phyloP scores from a whole-genome alignment of 495 filamentous ascomycete genomes.

The Xylaria venustula region DNA sequence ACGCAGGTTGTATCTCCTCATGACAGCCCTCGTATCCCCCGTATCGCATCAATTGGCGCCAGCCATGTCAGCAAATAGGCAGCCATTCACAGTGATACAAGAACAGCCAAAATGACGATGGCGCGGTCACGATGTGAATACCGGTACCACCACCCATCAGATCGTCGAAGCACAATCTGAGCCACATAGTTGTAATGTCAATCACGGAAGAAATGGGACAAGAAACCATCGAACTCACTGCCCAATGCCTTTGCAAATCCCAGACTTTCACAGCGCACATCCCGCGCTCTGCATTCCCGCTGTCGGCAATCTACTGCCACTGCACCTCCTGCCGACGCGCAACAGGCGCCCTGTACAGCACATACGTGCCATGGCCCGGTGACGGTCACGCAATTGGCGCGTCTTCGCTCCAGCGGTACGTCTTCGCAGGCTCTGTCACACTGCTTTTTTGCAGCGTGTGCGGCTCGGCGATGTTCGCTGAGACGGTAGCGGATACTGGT shows the following conservation, averaged over 20 bases:
- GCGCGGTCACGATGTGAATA: no score
- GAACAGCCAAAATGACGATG: no score
- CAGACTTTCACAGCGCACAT: conserved; percentile 26
- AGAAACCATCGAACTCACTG: conserved; percentile 15
- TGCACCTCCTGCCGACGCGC: conserved; percentile 41
- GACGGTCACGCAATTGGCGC: background rate
- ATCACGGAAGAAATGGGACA: background rate
- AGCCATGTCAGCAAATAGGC: no score
- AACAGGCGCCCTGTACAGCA: conserved; percentile 33
- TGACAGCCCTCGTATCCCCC: no score
- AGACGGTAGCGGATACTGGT: conserved; percentile 16
- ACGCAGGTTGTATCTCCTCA: no score
- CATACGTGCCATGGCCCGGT: conserved; percentile 18
- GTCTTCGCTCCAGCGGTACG: conserved; percentile 32
- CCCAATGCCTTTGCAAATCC: conserved; percentile 33
- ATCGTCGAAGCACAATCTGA: no score
- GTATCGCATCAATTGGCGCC: no score
- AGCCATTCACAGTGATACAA: no score
- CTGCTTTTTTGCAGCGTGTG: conserved; percentile 48
- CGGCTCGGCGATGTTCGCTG: conserved; percentile 43
- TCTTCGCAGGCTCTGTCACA: conserved; percentile 24
- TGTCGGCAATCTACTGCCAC: conserved; percentile 35
- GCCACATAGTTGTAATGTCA: no score
- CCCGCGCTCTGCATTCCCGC: conserved; percentile 23
- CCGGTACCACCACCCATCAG: no score